phyloP scores from a whole-genome alignment of 805 yeast genomes.

The Saccharomycopsis microspora region DNA sequence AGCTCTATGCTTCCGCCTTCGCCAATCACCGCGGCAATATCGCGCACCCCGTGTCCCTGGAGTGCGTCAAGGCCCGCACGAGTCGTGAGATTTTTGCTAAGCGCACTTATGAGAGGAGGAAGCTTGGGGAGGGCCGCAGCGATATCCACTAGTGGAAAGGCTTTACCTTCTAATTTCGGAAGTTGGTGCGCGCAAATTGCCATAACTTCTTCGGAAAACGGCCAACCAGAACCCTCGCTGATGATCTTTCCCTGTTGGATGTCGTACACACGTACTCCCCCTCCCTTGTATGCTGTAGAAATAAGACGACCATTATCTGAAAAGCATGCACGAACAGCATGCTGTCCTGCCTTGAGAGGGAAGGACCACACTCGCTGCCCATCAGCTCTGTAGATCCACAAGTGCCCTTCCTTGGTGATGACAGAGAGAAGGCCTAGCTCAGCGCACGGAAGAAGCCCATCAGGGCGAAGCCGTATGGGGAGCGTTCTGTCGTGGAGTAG shows the following conservation, averaged over 20 bases:
- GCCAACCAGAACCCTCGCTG: conserved; percentile 23
- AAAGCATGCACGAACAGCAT: conserved; percentile 21
- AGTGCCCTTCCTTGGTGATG: conserved; percentile 31
- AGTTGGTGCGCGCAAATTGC: too few relatives aligned
- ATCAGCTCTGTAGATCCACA: conserved; percentile 42
- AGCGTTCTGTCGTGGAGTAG: conserved; percentile 2
- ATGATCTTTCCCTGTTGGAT: conserved; percentile 23
- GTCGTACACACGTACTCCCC: conserved; percentile 24
- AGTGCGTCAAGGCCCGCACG: too few relatives aligned
- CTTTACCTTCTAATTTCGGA: too few relatives aligned
- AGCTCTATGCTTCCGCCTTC: conserved; percentile 19
- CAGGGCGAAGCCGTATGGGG: neutral
- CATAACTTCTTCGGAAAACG: too few relatives aligned
- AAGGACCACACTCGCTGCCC: conserved; percentile 44
- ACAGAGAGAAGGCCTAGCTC: conserved; percentile 41
- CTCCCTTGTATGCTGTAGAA: conserved; percentile 20
- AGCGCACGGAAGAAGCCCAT: conserved; percentile 32
- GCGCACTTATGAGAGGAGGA: too few relatives aligned
- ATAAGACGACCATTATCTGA: conserved; percentile 25
- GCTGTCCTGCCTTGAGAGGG: conserved; percentile 1
- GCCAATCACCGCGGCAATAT: too few relatives aligned
- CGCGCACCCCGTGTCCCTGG: too few relatives aligned
- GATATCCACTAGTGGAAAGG: too few relatives aligned
- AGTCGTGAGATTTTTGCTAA: too few relatives aligned
- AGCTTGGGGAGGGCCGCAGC: too few relatives aligned